Evolutionary conservation across 1,139 yeast genomes (phyloP).

Genomic region (Debaryomyces psychrophilus): DNA sequence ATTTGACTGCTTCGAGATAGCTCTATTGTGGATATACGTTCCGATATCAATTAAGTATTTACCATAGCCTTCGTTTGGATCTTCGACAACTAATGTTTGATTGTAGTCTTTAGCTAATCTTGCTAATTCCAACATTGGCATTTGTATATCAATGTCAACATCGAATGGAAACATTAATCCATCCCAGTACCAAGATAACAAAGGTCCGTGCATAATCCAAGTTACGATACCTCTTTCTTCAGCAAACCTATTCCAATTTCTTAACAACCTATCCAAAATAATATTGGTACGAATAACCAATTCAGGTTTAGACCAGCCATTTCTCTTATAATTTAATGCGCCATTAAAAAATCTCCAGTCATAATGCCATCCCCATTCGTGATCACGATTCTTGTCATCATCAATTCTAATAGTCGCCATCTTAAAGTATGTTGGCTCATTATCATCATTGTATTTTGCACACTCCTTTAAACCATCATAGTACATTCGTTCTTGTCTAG

Average conservation of each 20-base stretch:
- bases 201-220: constrained; percentile 35
- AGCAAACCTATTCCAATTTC: constrained; percentile 29
- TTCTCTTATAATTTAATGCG: constrained; percentile 31
- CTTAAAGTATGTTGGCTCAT: constrained; percentile 37
- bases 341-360: constrained; percentile 47
- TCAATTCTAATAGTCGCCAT: constrained; percentile 33
- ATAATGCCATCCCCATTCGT: constrained; percentile 43
- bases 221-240: constrained; percentile 34
- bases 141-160: constrained; percentile 53
- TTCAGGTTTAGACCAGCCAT: constrained; percentile 32
- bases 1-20: constrained; percentile 22
- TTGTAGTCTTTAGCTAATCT: constrained; percentile 42
- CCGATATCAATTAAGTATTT: constrained; percentile 30
- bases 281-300: constrained; percentile 27
- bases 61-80: constrained; percentile 31
- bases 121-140: constrained; percentile 39
- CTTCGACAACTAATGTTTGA: constrained; percentile 46
- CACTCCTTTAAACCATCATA: constrained; percentile 29
- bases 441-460: constrained; percentile 20
- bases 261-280: constrained; percentile 28
- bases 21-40: constrained; percentile 28
- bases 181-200: constrained; percentile 45
- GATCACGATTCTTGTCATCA: constrained; percentile 27
- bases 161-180: constrained; percentile 60
- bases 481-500: constrained; percentile 27